phyloP scores from a whole-genome alignment of 129 eudicot species.

The Saposhnikovia divaricata region DNA sequence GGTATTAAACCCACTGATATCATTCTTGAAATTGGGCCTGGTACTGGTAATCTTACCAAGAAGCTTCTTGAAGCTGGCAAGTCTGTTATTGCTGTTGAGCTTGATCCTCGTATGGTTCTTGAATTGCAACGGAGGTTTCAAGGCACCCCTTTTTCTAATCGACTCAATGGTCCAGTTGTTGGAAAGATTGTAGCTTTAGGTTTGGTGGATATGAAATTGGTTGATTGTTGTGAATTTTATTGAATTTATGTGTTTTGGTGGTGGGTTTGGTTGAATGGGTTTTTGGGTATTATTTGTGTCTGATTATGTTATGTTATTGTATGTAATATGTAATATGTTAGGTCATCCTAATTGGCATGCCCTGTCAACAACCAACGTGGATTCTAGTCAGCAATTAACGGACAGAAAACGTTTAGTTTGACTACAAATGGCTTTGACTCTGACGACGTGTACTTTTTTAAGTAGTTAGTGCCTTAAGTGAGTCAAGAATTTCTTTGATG shows the following conservation, averaged over 20 bases:
- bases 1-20: slow-evolving; percentile 74
- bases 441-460: no score
- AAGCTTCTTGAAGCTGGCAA: slow-evolving; percentile 93
- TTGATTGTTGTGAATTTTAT: background rate
- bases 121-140: slow-evolving; percentile 90
- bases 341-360: no score
- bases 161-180: slow-evolving; percentile 20
- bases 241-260: no score
- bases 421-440: no score
- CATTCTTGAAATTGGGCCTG: slow-evolving; percentile 94
- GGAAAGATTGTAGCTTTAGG: background rate
- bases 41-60: slow-evolving; percentile 94
- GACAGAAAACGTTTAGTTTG: no score
- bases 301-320: no score
- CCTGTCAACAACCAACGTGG: no score
- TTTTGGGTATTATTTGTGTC: background rate
- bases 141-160: slow-evolving; percentile 63
- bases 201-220: background rate
- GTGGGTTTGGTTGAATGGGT: background rate
- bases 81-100: slow-evolving; percentile 86
- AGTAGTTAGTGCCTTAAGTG: no score
- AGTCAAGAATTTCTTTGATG: no score
- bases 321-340: no score
- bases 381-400: no score
- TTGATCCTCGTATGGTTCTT: slow-evolving; percentile 94